A percentile compares a stretch with the other conserved stretches of the same genome.
Conservation (phyloP, 805 yeast genomes). For the Isabelozyma rhagii region DNA sequence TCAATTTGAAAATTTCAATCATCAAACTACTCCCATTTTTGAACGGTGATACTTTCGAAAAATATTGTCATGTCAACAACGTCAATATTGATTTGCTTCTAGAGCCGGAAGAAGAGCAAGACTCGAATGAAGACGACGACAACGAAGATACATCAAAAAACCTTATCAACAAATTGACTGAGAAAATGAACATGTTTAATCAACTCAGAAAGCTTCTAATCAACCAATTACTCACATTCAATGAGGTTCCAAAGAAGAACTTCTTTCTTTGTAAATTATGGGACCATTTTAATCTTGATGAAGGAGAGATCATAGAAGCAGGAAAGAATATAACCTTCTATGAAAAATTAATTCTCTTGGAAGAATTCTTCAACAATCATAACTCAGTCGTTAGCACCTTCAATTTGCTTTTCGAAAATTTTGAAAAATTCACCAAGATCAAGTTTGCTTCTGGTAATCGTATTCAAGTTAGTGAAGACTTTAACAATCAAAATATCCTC, state of each 20-base stretch:
- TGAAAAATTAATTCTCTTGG: constrained; percentile 15
- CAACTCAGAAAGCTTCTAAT: constrained; percentile 34
- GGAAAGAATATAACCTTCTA: constrained; percentile 5
- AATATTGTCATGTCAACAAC: constrained; percentile 37
- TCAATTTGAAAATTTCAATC: constrained; percentile 27
- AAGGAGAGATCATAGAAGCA: background rate
- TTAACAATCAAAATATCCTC: constrained; percentile 15
- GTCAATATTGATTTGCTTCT: constrained; percentile 18
- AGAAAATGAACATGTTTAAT: constrained; percentile 27
- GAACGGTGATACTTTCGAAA: constrained; percentile 37
- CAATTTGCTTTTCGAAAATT: constrained; percentile 23
- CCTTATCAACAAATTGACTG: constrained; percentile 11
- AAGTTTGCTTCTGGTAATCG: background rate
- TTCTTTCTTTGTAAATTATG: constrained; percentile 29
- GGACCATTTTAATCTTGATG: constrained; percentile 14
- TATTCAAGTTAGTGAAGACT: background rate
- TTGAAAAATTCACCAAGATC: constrained; percentile 9
- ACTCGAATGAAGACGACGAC: constrained; percentile 6
- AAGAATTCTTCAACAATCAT: constrained; percentile 19
- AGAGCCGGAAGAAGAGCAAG: constrained; percentile 2
- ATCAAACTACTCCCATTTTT: constrained; percentile 25
- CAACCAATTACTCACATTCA: constrained; percentile 35
- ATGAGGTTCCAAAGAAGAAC: constrained; percentile 25
- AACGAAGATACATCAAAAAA: constrained; percentile 4
- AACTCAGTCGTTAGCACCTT: constrained; percentile 19